These are phyloP conservation scores for Maudiozyma saulgeensis DNA, from an alignment of 805 yeast species.

Conservation along the genomic window DNA sequence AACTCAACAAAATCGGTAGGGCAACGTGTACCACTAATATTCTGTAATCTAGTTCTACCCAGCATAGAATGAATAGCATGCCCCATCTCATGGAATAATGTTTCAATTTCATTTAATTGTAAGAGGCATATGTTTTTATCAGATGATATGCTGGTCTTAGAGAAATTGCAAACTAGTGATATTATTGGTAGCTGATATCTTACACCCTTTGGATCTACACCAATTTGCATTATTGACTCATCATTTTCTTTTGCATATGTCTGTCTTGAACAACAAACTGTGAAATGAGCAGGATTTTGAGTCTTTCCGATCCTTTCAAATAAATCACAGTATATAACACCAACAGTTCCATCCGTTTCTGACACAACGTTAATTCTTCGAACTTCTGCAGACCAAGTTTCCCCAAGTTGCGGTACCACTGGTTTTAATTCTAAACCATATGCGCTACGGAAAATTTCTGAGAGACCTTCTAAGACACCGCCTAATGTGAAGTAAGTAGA, in stretches of 20 bases:
- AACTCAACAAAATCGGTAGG: constrained; percentile 93
- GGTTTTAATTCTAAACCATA: constrained; percentile 76
- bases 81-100: constrained; percentile 97
- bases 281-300: constrained; percentile 88
- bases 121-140: constrained; percentile 44
- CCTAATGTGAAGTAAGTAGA: constrained; percentile 74
- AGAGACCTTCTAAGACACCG: constrained; percentile 74
- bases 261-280: constrained; percentile 87
- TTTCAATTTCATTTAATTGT: constrained; percentile 73
- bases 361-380: constrained; percentile 70
- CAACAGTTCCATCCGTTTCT: constrained; percentile 53
- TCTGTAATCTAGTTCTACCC: constrained; percentile 83
- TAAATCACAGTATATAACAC: constrained; percentile 79
- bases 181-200: constrained; percentile 80
- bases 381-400: constrained; percentile 84
- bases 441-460: constrained; percentile 54
- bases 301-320: constrained; percentile 69
- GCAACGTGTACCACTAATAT: constrained; percentile 90
- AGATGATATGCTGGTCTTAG: constrained; percentile 30
- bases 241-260: constrained; percentile 49
- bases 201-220: constrained; percentile 32
- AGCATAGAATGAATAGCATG: constrained; percentile 98
- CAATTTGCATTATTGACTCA: constrained; percentile 28
- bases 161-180: constrained; percentile 79
- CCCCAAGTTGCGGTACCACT: constrained; percentile 52